Percentiles rank a stretch among this genome's conserved stretches.
Conservation (phyloP, 306 rosid genomes). For the Vigna reflexopilosa region DNA sequence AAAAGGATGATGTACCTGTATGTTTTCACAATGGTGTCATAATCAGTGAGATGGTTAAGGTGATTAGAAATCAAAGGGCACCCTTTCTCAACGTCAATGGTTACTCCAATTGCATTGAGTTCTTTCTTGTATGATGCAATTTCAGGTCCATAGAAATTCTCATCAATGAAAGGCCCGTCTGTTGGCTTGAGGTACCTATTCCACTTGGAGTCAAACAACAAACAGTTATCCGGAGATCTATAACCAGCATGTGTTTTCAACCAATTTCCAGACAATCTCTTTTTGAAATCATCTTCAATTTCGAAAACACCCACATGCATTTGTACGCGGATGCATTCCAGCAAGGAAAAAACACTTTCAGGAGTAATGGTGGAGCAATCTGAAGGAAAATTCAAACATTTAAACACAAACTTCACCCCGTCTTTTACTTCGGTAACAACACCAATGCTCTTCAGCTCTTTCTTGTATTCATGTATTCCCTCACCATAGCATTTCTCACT, state of each 20-base stretch:
- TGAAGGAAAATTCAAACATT: conserved; percentile 52
- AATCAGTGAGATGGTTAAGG: conserved; percentile 49
- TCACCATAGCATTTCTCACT: conserved; percentile 53
- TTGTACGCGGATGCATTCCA: conserved; percentile 55
- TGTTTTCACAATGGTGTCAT: conserved; percentile 46
- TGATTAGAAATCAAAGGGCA: conserved; percentile 55
- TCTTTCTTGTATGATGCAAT: conserved; percentile 55
- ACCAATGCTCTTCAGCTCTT: conserved; percentile 68
- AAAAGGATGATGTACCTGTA: conserved; percentile 57
- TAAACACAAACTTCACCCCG: conserved; percentile 57
- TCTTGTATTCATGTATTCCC: conserved; percentile 52
- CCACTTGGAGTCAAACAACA: conserved; percentile 61
- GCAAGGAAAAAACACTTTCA: conserved; percentile 56
- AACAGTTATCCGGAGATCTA: conserved; percentile 57
- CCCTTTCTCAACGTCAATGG: conserved; percentile 49
- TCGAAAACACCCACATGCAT: conserved; percentile 3
- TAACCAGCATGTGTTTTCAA: conserved; percentile 70
- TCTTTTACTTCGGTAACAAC: conserved; percentile 56
- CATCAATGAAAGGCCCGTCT: conserved; percentile 81
- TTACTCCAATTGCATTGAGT: conserved; percentile 68
- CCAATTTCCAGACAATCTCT: conserved; percentile 61
- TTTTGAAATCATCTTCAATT: conserved; percentile 43
- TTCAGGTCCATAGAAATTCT: conserved; percentile 53
- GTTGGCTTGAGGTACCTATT: conserved; percentile 44
- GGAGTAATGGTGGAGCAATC: conserved; percentile 50